Base-by-base conservation (phyloP, 1,284 basidiomycete species). In the Cryptococcus sp. region DNA sequence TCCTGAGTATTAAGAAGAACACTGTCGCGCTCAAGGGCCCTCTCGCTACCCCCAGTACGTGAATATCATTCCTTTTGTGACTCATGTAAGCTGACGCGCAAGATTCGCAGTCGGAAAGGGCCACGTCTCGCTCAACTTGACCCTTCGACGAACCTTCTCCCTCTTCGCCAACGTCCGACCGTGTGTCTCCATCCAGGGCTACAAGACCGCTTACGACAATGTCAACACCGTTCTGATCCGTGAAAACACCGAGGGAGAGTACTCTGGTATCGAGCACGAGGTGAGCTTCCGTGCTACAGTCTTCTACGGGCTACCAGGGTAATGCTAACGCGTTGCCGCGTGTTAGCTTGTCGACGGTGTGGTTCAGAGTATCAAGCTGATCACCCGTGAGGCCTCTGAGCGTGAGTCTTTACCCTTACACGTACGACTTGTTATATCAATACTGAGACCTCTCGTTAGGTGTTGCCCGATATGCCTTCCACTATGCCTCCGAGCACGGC, bases 241-340 rank as follows among this genome's bases (percentile, higher is more conserved):
- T 74, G 96, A 99, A 82, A 99, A 99, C 81, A 99, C 96, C 29
- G 96, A 99, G 81, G 96, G 96, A 74, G 96, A 99, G 81, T 99
- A 99, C 82, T 98, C 94, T 64, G 95, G 95, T 66, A 97, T 98
- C 70, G 95, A 98, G 80, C 95, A 98, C 79, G 93, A 97, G 85
- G 65, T 70, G 53, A 38, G 48, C 57, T 52, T 38, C 29, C 16
- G 17, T 48, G 20, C 41, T 3, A 44, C 3, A 34, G 8, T 5
- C 29, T 5, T 13, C 13, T 34, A 34, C 29, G n/a, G 41, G 3
- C 15, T 6, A 22, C 1, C 3, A 11, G 41, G 13, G 39, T 3
- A 43, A 10, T 20, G 41, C 45, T 52, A 39, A 48, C 19, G 34
- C 15, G 17, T 22, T 37, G 20, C 8, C 29, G 8, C 10, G 5